Conservation (phyloP, 257 asterid genomes). For the Penstemon barbatus region DNA sequence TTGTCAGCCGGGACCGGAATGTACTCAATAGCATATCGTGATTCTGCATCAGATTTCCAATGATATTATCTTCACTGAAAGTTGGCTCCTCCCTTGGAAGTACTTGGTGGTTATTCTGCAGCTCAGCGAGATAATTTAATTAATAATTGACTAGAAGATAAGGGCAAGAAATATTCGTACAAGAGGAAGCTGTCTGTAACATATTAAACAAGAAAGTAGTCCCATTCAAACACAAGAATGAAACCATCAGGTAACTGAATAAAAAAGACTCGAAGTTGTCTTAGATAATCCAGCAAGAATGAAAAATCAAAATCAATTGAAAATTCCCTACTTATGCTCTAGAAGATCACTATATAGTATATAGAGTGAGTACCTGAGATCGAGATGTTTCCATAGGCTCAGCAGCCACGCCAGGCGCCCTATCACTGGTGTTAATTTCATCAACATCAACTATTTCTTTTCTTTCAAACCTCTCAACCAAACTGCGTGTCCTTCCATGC, state of each 20-base stretch:
- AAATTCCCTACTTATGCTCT: not conserved
- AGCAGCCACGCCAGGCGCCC: constrained; percentile 33
- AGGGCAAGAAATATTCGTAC: not conserved
- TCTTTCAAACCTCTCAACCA: constrained; percentile 91
- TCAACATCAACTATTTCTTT: constrained; percentile 47
- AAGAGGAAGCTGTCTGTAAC: not conserved
- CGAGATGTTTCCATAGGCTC: constrained; percentile 42
- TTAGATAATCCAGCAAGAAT: not conserved
- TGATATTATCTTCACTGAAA: constrained; percentile 44
- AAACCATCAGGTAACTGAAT: not conserved
- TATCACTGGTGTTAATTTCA: constrained; percentile 46
- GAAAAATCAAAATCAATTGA: constrained; percentile 16
- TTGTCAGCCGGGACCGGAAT: constrained; percentile 79
- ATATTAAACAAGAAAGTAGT: not conserved
- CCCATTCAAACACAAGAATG: constrained; percentile 1
- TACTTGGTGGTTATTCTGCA: constrained; percentile 43
- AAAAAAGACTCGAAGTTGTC: not conserved
- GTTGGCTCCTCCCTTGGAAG: constrained; percentile 40
- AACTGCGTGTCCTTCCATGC: constrained; percentile 88
- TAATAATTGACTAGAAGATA: constrained; percentile 17
- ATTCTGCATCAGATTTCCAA: constrained; percentile 67
- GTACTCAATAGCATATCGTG: constrained; percentile 82
- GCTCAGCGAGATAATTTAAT: constrained; percentile 21
- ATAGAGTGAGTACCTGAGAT: constrained; percentile 33
- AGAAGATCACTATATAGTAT: not conserved